phyloP scores from a whole-genome alignment of 2,329 filamentous ascomycete genomes.

The Penicillium sp. region DNA sequence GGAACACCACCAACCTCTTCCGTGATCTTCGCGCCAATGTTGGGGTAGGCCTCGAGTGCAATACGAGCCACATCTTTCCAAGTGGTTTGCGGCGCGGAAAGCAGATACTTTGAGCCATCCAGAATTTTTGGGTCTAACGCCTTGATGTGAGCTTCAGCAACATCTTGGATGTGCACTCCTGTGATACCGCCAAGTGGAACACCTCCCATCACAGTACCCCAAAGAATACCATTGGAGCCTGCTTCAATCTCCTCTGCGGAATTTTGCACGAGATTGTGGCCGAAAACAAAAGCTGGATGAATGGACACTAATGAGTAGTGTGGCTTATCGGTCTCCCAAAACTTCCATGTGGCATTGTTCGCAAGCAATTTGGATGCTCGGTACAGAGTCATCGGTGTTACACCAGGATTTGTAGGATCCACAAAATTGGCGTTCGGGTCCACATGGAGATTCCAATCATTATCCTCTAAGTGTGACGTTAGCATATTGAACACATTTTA shows the following conservation, averaged over 20 bases:
- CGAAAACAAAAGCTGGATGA: constrained; percentile 25
- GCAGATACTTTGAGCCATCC: constrained; percentile 21
- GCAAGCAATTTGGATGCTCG: constrained; percentile 28
- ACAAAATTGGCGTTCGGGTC: too few species aligned
- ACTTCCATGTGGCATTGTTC: constrained; percentile 23
- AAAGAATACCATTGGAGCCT: constrained; percentile 17
- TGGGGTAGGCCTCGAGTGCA: constrained; percentile 13
- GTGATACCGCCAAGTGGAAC: not conserved
- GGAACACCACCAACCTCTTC: not conserved
- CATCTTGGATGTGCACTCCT: constrained; percentile 44
- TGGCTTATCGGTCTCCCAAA: constrained; percentile 16
- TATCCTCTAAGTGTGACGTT: too few species aligned
- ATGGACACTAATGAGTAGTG: constrained; percentile 24
- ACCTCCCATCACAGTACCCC: constrained; percentile 17
- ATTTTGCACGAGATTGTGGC: constrained; percentile 22
- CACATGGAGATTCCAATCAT: too few species aligned
- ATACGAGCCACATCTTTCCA: constrained; percentile 20
- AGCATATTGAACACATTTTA: too few species aligned
- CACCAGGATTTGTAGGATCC: not conserved
- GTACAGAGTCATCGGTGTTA: constrained; percentile 23
- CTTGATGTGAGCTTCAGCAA: constrained; percentile 27
- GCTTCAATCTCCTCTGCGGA: constrained; percentile 12
- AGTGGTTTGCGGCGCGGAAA: constrained; percentile 5
- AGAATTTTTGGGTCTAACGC: constrained; percentile 15
- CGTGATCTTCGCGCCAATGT: constrained; percentile 5